Base-by-base conservation (phyloP, 345 rosid species). In the Moricandia moricandioides region DNA sequence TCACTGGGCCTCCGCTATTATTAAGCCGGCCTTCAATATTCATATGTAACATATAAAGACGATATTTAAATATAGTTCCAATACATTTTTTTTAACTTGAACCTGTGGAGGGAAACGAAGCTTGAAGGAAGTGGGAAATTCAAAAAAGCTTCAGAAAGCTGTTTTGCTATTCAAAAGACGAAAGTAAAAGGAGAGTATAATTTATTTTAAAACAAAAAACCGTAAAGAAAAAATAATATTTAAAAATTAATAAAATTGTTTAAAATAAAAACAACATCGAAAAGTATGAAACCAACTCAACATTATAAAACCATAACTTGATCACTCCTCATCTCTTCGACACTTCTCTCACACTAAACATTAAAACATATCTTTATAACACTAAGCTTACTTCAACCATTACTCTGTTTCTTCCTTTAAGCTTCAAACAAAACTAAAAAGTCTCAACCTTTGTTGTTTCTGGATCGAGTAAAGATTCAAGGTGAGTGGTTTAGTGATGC, bases 401-500 rank as follows among this genome's bases (percentile, higher is more conserved):
- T 59, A 43, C 66, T 21, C n/a, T 47, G 52, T 63, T 24, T 69
- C 55, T 51, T 70, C 60, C 59, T 62, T 56, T 14, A 55, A 43
- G 52, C 60, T 76, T 63, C 14, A 10, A n/a, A 59, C 17, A 65
- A 45, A 65, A 31, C 55, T 76, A 54, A 65, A 3, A 54, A 70
- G 54, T 70, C 71, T 62, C 18, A 51, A 66, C 31, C 65, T 30
- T 27, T 62, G 8, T 24, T 49, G 18, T 43, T 51, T 31, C 26
- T 62, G 9, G 13, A 49, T 65, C 75, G 74, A 74, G 79, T 17
- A 11, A 43, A 65, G 67, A 80, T 86, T 83, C 62, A 84, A 86
- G 87, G 83, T 80, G 60, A 82, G 81, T 70, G 49, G 81, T 63
- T 78, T 85, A 84, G 96, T 88, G 80, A 92, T 92, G 98, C 95